A percentile compares a stretch with the other conserved stretches of the same genome.
phyloP scores from a whole-genome alignment of 352 stramenopile genomes.

The Pythium guiyangense region DNA sequence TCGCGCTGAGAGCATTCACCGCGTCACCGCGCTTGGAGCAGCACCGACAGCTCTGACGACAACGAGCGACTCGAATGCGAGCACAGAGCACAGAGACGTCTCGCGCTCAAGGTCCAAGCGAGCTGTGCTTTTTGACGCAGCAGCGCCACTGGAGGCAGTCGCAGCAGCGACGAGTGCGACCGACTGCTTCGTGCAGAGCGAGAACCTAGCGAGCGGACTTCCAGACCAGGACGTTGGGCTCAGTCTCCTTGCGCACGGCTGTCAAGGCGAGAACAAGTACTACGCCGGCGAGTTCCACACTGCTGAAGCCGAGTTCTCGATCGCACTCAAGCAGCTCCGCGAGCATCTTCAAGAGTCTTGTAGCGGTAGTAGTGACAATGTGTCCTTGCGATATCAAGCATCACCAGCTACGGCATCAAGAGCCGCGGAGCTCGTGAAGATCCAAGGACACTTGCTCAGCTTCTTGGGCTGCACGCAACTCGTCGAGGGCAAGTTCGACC shows the following conservation, averaged over 20 bases:
- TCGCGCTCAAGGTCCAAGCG: no score
- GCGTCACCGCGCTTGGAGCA: no score
- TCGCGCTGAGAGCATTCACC: slow-evolving; percentile 6
- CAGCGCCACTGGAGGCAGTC: no score
- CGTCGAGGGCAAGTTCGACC: slow-evolving; percentile 30
- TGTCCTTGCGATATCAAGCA: no score
- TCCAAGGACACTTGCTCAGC: slow-evolving; percentile 42
- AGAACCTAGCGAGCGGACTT: slow-evolving; percentile 9
- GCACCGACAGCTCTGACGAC: no score
- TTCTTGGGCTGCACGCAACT: slow-evolving; percentile 43
- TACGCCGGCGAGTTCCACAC: slow-evolving; percentile 34
- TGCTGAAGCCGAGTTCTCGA: slow-evolving; percentile 33
- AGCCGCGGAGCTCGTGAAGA: slow-evolving; percentile 25
- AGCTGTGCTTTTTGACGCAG: no score
- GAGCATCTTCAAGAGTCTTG: slow-evolving; percentile 8
- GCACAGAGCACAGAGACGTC: no score
- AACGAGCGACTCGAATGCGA: no score
- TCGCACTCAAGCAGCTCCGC: slow-evolving; percentile 25
- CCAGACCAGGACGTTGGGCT: slow-evolving; percentile 19
- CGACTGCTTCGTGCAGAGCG: no score
- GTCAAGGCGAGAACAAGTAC: slow-evolving; percentile 37
- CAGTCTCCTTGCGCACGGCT: slow-evolving; percentile 19
- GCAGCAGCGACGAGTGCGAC: no score
- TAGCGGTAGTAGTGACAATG: slow-evolving; percentile 7
- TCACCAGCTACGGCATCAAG: neutral